Base-by-base conservation (phyloP, 441 rosid species). In the Euphorbia schlechtendalii region DNA sequence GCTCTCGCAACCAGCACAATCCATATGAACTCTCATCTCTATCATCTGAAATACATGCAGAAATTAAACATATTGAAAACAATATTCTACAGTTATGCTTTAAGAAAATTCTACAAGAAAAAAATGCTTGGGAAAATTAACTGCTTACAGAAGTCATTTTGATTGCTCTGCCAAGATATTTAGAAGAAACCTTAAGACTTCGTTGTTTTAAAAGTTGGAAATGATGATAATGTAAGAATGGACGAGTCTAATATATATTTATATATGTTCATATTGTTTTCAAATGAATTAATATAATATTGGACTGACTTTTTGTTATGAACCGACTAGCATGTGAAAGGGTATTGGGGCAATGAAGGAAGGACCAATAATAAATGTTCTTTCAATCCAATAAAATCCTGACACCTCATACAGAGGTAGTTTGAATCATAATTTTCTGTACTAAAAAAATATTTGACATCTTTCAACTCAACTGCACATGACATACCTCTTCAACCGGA, bases 11-110 rank as follows among this genome's bases (percentile, higher is more conserved):
- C 91, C 91, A 7, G 66, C 74, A 51, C 88, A 86, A 53, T 82
- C 88, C 81, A 83, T 86, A 36, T 82, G 82, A 28, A 83, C 88
- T 72, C 84, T 71, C 86, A 83, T 79, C 74, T 86, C 86, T 36
- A 57, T 72, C 38, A 80, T 78, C 84, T 66, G 69, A 25, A 28
- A 12, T 3, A 24, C 5, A 10, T 0, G 4, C 3, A 2, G 13
- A 5, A 20, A 27, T 32, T 32, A 32, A 3, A 32, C 34, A 32
- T 6, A 32, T 32, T 3, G 13, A 11, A 41, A 41, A 10, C 2
- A 38, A 38, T 3, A 38, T 38, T 8, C 4, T 41, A 2, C 11
- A 1, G 12, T 12, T 43, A 43, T 43, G 49, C 49, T 28, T n/a
- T 18, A 4, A 52, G 28, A 56, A 28, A 17, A 56, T 6, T 1